Base-by-base conservation (phyloP, 2,329 filamentous ascomycete genomes). In the Sclerotinia nivalis region DNA sequence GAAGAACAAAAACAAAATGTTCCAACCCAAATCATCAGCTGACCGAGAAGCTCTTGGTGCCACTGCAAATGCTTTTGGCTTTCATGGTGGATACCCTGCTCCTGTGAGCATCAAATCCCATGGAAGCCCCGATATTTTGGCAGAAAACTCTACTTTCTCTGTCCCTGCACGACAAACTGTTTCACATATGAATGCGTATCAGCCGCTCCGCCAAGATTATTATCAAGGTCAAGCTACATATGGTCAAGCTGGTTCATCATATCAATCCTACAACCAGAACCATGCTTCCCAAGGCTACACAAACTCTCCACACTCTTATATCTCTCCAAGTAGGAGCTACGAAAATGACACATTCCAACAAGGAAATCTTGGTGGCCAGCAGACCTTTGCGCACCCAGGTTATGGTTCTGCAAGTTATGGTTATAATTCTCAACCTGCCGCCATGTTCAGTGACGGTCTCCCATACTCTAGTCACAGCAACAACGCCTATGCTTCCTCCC, bases 1-100 rank as follows among this genome's bases (percentile, higher is more conserved):
- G 31, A 12, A 7, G 15, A n/a, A 25, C 12, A 28, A 18, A 13
- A 65, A 65, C 7, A 40, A 10, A 18, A 40, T 25, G 2, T 65
- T 65, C 47, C 34, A 65, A 12, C 47, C 61, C 2, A 65, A 40
- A 25, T 52, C 15, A 20, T 20, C 34, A 5, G 15, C 34, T 9
- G 61, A 65, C 15, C 47, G 61, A 18, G 49, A 52, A 50, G 61
- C 61, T 9, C 61, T 65, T 43, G 61, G 61, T 52, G 34, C 47
- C 25, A 50, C 47, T 12, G 34, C 49, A 9, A 65, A 65, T 34
- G 9, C 47, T 28, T 37, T 65, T 25, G 47, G 61, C 12, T 65
- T 65, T 28, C 61, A 65, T 25, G 34, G 20, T 65, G 61, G 47
- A 5, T 65, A 65, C 9, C 61, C 61, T 40, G 61, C 47, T 15